These are phyloP conservation scores for Phyllosticta capitalensis DNA, from an alignment of 2,329 filamentous ascomycete species.

Conservation along the genomic window DNA sequence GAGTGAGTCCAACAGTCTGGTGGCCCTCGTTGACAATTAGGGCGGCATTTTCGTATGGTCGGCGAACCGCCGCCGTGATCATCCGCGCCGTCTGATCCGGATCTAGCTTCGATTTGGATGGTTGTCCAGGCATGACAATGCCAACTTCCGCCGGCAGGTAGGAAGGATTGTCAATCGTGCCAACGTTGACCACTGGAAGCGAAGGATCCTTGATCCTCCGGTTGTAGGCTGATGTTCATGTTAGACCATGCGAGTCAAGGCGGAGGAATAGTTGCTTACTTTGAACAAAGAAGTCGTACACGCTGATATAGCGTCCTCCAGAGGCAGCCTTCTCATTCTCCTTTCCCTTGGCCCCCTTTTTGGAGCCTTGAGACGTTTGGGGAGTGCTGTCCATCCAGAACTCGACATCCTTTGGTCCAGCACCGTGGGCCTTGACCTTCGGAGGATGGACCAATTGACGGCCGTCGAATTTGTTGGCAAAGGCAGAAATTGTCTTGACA, in stretches of 20 bases:
- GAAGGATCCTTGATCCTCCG: slow-evolving; percentile 16
- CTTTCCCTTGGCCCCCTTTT: not conserved
- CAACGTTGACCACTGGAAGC: slow-evolving; percentile 21
- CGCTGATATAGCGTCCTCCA: slow-evolving; percentile 3
- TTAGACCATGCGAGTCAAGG: not conserved
- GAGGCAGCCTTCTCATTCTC: not conserved
- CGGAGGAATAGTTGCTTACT: not conserved
- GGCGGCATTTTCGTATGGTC: slow-evolving; percentile 19
- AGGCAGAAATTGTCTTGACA: slow-evolving; percentile 28
- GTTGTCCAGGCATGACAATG: slow-evolving; percentile 22
- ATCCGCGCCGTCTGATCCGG: slow-evolving; percentile 20
- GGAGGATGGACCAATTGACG: slow-evolving; percentile 16
- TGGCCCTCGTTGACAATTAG: slow-evolving; percentile 2
- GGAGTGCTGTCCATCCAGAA: slow-evolving; percentile 4
- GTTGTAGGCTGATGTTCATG: slow-evolving; percentile 12
- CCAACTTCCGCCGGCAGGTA: slow-evolving; percentile 27
- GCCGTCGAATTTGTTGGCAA: slow-evolving; percentile 31
- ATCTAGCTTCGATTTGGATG: slow-evolving; percentile 19
- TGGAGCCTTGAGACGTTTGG: not conserved
- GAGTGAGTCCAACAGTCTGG: not conserved
- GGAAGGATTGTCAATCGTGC: slow-evolving; percentile 14
- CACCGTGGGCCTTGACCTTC: slow-evolving; percentile 8
- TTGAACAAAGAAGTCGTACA: slow-evolving; percentile 8
- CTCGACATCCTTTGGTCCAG: slow-evolving; percentile 2
- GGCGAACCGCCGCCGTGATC: slow-evolving; percentile 23